These are phyloP conservation scores for Phytopythium vexans DNA, from an alignment of 352 stramenopile genomes.

Conservation along the genomic window DNA sequence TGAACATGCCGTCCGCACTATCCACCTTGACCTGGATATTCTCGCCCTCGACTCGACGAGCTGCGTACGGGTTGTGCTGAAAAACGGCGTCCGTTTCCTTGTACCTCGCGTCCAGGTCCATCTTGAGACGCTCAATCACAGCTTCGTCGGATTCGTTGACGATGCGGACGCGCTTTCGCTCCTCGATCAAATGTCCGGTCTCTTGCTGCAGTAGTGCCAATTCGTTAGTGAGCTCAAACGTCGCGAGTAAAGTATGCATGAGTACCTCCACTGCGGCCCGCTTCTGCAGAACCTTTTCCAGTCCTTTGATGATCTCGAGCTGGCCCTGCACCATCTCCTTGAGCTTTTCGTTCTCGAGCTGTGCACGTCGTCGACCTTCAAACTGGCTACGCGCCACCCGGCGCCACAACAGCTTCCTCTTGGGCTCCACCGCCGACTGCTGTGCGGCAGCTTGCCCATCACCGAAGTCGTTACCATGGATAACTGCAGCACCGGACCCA, in stretches of 20 bases:
- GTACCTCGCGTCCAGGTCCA: slow-evolving; percentile 18
- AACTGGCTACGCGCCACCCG: slow-evolving; percentile 26
- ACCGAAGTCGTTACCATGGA: too few species aligned
- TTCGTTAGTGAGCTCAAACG: background rate
- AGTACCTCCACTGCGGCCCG: slow-evolving; percentile 13
- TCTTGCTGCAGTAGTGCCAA: slow-evolving; percentile 3
- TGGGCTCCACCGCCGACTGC: background rate
- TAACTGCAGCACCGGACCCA: too few species aligned
- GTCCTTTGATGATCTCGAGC: slow-evolving; percentile 17
- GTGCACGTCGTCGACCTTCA: slow-evolving; percentile 18
- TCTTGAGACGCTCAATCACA: slow-evolving; percentile 14
- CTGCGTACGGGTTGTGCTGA: slow-evolving; percentile 8
- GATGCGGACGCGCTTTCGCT: slow-evolving; percentile 19
- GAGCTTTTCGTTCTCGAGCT: slow-evolving; percentile 38
- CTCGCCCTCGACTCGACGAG: slow-evolving; percentile 11
- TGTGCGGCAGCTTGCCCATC: too few species aligned
- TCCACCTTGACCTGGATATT: slow-evolving; percentile 27
- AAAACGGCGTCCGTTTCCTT: slow-evolving; percentile 14
- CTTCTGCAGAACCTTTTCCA: slow-evolving; percentile 29
- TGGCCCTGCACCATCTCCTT: slow-evolving; percentile 26
- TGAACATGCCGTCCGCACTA: slow-evolving; percentile 24
- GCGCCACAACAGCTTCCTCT: slow-evolving; percentile 18
- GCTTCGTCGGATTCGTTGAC: slow-evolving; percentile 14
- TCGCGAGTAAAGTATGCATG: background rate
- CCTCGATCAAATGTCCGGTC: slow-evolving; percentile 8